Evolutionary conservation across 2,329 filamentous ascomycete genomes (phyloP).

Genomic region (Xylariaceae sp.): DNA sequence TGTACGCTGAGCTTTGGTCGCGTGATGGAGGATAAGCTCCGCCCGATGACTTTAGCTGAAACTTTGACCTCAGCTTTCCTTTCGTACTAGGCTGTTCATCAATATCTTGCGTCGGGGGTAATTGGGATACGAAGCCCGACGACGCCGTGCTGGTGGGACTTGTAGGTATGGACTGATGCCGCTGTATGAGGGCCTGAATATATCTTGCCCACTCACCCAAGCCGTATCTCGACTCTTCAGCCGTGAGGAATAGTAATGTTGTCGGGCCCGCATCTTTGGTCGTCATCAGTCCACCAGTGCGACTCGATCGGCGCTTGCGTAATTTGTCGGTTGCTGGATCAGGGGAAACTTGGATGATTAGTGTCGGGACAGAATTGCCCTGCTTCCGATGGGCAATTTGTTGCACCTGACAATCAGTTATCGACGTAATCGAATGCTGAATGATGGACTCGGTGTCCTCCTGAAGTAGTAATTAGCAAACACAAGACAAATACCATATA

Average conservation of each 20-base stretch:
- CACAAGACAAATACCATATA: neutral
- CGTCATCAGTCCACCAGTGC: slow-evolving; percentile 53
- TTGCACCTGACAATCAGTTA: slow-evolving; percentile 57
- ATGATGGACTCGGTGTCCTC: slow-evolving; percentile 53
- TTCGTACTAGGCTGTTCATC: slow-evolving; percentile 44
- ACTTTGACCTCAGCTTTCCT: slow-evolving; percentile 35
- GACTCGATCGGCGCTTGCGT: slow-evolving; percentile 61
- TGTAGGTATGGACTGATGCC: slow-evolving; percentile 44
- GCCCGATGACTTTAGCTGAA: slow-evolving; percentile 47
- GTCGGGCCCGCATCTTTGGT: slow-evolving; percentile 47
- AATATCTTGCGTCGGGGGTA: slow-evolving; percentile 41
- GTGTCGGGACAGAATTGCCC: slow-evolving; percentile 54
- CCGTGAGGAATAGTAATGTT: slow-evolving; percentile 54
- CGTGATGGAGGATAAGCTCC: slow-evolving; percentile 45
- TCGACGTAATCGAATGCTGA: slow-evolving; percentile 49
- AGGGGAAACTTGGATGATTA: slow-evolving; percentile 52
- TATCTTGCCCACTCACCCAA: slow-evolving; percentile 58
- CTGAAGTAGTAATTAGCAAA: slow-evolving; percentile 32
- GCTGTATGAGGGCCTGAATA: slow-evolving; percentile 44
- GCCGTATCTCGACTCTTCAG: slow-evolving; percentile 48
- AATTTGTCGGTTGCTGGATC: slow-evolving; percentile 53
- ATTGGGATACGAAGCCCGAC: slow-evolving; percentile 52
- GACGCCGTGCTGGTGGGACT: slow-evolving; percentile 52
- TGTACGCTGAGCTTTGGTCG: slow-evolving; percentile 49
- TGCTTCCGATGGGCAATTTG: slow-evolving; percentile 59